Conservation (phyloP, 2,329 filamentous ascomycete genomes). For the Apiospora hydei region DNA sequence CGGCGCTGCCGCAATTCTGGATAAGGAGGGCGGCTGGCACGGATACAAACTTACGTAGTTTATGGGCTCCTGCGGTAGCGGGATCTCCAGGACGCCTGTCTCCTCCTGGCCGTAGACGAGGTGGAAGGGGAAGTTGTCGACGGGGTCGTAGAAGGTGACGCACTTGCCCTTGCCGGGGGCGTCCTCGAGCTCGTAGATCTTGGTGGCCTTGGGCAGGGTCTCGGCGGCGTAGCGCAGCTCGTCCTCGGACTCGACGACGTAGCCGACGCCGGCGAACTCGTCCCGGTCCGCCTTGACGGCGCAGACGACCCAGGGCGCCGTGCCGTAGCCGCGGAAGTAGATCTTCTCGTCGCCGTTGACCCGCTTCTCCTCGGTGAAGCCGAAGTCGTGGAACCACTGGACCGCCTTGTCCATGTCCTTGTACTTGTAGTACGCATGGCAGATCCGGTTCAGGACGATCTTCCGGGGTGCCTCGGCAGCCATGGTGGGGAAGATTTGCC, state of each 20-base stretch:
- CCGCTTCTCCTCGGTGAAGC: slow-evolving; percentile 50
- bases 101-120: slow-evolving; percentile 61
- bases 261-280: slow-evolving; percentile 64
- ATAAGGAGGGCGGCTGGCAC: too few relatives aligned
- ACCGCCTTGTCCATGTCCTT: slow-evolving; percentile 49
- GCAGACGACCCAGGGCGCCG: slow-evolving; percentile 66
- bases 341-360: slow-evolving; percentile 52
- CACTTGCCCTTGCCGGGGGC: slow-evolving; percentile 61
- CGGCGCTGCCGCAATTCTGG: too few relatives aligned
- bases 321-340: slow-evolving; percentile 68
- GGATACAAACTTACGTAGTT: slow-evolving; percentile 49
- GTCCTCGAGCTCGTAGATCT: slow-evolving; percentile 55
- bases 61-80: slow-evolving; percentile 51
- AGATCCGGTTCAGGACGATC: slow-evolving; percentile 42
- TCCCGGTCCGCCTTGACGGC: slow-evolving; percentile 55
- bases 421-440: slow-evolving; percentile 58
- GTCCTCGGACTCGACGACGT: slow-evolving; percentile 62
- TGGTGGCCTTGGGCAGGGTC: slow-evolving; percentile 54
- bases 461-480: slow-evolving; percentile 34
- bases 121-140: slow-evolving; percentile 65
- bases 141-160: slow-evolving; percentile 59
- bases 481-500: slow-evolving; percentile 33
- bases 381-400: slow-evolving; percentile 56
- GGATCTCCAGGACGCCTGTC: slow-evolving; percentile 46
- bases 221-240: slow-evolving; percentile 60